Percentiles rank a stretch among this genome's conserved stretches.
Conservation (phyloP, 495 filamentous ascomycete genomes). For the Beverwykella pulmonaria region DNA sequence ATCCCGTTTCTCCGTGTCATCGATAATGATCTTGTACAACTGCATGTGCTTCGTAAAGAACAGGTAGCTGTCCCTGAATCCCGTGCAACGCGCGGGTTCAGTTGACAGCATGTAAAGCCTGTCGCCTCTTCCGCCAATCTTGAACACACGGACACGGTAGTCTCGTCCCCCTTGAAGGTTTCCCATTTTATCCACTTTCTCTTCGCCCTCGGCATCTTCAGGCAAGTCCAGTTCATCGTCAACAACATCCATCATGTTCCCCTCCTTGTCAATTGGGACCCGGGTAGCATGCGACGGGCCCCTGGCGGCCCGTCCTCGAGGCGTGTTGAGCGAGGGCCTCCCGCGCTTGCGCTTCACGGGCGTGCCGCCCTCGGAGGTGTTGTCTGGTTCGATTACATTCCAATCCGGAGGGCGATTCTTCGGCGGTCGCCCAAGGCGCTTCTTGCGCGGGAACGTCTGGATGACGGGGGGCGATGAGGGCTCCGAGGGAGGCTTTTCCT, state of each 20-base stretch:
- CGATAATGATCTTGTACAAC: slow-evolving; percentile 93
- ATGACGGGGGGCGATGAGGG: slow-evolving; percentile 47
- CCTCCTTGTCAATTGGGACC: slow-evolving; percentile 91
- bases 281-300: slow-evolving; percentile 75
- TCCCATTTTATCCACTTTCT: slow-evolving; percentile 88
- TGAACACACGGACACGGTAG: slow-evolving; percentile 93
- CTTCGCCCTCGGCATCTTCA: slow-evolving; percentile 84
- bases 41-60: slow-evolving; percentile 97
- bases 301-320: slow-evolving; percentile 69
- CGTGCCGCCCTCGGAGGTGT: slow-evolving; percentile 58
- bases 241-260: slow-evolving; percentile 86
- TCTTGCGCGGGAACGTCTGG: slow-evolving; percentile 68
- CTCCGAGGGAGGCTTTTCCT: slow-evolving; percentile 33
- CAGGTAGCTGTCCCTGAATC: slow-evolving; percentile 94
- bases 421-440: slow-evolving; percentile 81
- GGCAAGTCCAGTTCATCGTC: slow-evolving; percentile 89
- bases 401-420: slow-evolving; percentile 80
- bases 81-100: slow-evolving; percentile 92
- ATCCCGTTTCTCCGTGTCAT: slow-evolving; percentile 88
- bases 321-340: slow-evolving; percentile 66
- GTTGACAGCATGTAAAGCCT: slow-evolving; percentile 97
- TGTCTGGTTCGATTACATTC: slow-evolving; percentile 62
- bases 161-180: slow-evolving; percentile 78
- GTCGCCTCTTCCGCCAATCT: slow-evolving; percentile 77
- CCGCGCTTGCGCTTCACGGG: slow-evolving; percentile 67